Conservation (phyloP, 129 eudicot genomes). For the Glebionis coronaria region DNA sequence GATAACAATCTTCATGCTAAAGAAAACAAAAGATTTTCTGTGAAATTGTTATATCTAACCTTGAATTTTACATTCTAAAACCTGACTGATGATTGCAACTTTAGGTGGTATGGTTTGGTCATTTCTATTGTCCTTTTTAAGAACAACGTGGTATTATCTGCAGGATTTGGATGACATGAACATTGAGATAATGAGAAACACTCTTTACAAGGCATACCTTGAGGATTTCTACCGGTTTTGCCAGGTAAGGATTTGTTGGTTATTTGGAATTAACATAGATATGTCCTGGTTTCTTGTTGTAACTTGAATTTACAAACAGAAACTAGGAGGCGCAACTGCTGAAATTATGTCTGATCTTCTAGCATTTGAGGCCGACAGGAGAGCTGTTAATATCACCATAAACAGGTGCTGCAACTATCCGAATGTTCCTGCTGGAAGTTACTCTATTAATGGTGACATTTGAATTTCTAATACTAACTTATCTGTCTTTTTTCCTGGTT, state of each 20-base stretch:
- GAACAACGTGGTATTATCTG: neutral
- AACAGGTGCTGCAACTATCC: constrained; percentile 56
- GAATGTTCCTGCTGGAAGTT: constrained; percentile 5
- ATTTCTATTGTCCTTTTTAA: neutral
- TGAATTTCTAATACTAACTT: neutral
- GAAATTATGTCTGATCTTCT: constrained; percentile 98
- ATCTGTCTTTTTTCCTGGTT: neutral
- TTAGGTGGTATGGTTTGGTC: neutral
- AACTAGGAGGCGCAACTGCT: constrained; percentile 97
- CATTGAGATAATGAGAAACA: constrained; percentile 96
- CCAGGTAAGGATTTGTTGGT: constrained; percentile 46
- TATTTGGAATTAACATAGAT: neutral
- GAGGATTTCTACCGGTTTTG: constrained; percentile 94
- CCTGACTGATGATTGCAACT: constrained; percentile 9
- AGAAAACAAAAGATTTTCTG: neutral
- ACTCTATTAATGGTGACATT: neutral
- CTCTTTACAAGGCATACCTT: constrained; percentile 97
- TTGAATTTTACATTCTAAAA: constrained; percentile 1
- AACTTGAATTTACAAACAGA: constrained; percentile 37
- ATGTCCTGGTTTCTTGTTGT: neutral
- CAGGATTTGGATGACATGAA: constrained; percentile 99
- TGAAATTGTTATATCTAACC: neutral
- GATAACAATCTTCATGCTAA: neutral
- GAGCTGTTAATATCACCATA: constrained; percentile 95
- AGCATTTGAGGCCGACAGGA: constrained; percentile 95